A percentile compares a stretch with the other conserved stretches of the same genome.
These are phyloP conservation scores for Brassica cretica DNA, from an alignment of 345 rosid genomes.

Conservation along the genomic window DNA sequence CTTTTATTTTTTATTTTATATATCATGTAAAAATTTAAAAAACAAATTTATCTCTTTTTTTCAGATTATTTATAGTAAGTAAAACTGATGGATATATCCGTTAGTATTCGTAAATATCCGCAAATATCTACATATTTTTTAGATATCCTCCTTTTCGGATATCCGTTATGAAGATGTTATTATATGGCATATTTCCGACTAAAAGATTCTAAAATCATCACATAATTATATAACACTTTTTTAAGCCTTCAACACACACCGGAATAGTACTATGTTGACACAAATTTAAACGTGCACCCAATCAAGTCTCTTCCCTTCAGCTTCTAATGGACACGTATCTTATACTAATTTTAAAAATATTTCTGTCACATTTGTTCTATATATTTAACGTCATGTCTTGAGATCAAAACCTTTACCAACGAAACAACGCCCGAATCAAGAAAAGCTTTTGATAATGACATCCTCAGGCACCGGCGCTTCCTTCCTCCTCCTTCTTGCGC, in stretches of 20 bases:
- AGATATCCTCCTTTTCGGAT: too few relatives aligned
- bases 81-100: too few relatives aligned
- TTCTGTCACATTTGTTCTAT: neutral
- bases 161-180: neutral
- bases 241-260: neutral
- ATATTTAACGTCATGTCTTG: neutral
- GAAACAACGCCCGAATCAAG: conserved; percentile 2
- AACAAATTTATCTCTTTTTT: too few relatives aligned
- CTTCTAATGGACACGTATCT: conserved; percentile 16
- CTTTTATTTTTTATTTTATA: too few relatives aligned
- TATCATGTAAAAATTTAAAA: too few relatives aligned
- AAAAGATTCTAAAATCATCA: neutral
- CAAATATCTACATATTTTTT: too few relatives aligned
- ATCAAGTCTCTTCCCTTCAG: conserved; percentile 16
- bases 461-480: neutral
- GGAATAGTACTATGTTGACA: conserved; percentile 1
- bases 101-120: too few relatives aligned
- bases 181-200: neutral
- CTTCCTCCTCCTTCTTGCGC: conserved; percentile 8
- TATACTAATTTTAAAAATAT: neutral
- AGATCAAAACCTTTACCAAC: conserved; percentile 2
- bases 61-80: too few relatives aligned
- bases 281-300: conserved; percentile 34
- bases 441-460: conserved; percentile 24
- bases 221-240: neutral